Percentiles rank a stretch among this genome's conserved stretches.
Conservation (phyloP, 352 stramenopile genomes). For the Pythium monospermum region DNA sequence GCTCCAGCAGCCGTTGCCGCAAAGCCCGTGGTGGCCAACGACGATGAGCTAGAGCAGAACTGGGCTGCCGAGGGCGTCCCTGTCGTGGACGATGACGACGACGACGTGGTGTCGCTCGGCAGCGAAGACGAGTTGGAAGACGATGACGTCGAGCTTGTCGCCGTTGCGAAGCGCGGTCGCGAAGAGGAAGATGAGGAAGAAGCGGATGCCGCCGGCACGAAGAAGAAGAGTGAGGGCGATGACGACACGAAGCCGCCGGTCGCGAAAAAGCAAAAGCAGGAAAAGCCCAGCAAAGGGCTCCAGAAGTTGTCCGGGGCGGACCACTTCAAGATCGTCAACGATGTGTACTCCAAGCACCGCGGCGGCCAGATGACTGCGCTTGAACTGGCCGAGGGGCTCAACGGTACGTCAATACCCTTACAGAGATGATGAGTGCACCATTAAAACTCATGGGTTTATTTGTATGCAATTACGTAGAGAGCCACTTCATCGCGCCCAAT, state of each 20-base stretch:
- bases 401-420: slow-evolving; percentile 54
- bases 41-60: slow-evolving; percentile 36
- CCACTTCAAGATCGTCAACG: slow-evolving; percentile 81
- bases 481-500: slow-evolving; percentile 52
- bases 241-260: slow-evolving; percentile 7
- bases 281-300: slow-evolving; percentile 54
- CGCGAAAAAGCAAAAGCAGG: slow-evolving; percentile 57
- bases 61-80: slow-evolving; percentile 24
- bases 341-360: slow-evolving; percentile 69
- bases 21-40: slow-evolving; percentile 16
- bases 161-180: slow-evolving; percentile 25
- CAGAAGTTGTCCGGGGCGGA: slow-evolving; percentile 74
- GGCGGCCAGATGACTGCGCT: slow-evolving; percentile 75
- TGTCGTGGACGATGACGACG: slow-evolving; percentile 21
- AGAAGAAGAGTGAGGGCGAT: slow-evolving; percentile 8
- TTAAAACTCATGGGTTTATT: not conserved
- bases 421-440: too few relatives aligned
- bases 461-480: slow-evolving; percentile 33
- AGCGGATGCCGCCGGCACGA: slow-evolving; percentile 5
- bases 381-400: slow-evolving; percentile 76
- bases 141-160: slow-evolving; percentile 52
- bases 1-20: not conserved
- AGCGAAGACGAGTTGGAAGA: slow-evolving; percentile 85
- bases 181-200: slow-evolving; percentile 25
- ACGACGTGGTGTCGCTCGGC: slow-evolving; percentile 45